A percentile compares a stretch with the other conserved stretches of the same genome.
phyloP scores from a whole-genome alignment of 2,329 filamentous ascomycete species.

The Paraconiothyrium sp. region DNA sequence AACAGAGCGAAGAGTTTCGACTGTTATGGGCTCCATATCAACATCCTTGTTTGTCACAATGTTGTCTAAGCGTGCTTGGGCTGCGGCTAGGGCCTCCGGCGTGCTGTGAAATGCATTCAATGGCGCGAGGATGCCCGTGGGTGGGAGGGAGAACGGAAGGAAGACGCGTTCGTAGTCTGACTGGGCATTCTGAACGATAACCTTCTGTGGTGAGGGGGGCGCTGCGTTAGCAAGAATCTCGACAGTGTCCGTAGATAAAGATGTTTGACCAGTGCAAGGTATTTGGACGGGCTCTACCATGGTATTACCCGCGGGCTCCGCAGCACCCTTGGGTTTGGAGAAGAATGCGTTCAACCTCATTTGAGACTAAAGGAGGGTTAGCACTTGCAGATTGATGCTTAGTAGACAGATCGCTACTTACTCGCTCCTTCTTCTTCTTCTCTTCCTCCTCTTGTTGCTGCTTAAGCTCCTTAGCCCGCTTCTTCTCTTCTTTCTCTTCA shows the following conservation, averaged over 20 bases:
- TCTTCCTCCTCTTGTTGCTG: conserved; percentile 53
- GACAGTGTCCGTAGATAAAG: conserved; percentile 33
- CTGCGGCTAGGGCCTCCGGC: conserved; percentile 37
- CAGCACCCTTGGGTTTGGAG: conserved; percentile 50
- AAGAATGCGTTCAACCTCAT: conserved; percentile 58
- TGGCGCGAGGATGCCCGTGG: conserved; percentile 75
- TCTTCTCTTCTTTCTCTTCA: conserved; percentile 49
- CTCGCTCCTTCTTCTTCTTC: conserved; percentile 49
- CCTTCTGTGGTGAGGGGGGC: conserved; percentile 48
- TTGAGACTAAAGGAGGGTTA: conserved; percentile 47
- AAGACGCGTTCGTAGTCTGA: conserved; percentile 70
- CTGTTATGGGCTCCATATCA: conserved; percentile 24
- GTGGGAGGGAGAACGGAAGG: conserved; percentile 80
- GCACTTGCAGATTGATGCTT: conserved; percentile 24
- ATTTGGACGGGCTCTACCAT: conserved; percentile 46
- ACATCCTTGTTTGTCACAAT: conserved; percentile 30
- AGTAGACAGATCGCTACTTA: conserved; percentile 35
- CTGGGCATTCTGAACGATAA: conserved; percentile 40
- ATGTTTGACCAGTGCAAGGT: conserved; percentile 38
- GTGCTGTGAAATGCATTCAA: conserved; percentile 49
- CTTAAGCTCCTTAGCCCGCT: conserved; percentile 55
- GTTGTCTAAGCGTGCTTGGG: conserved; percentile 39
- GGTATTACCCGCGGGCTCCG: conserved; percentile 36
- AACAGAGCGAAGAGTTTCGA: conserved; percentile 29
- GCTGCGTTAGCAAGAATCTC: conserved; percentile 35